Evolutionary conservation across 2,329 filamentous ascomycete genomes (phyloP), one percentile per base, ranked within the genome.

Genomic region (Blastomyces parvus): DNA sequence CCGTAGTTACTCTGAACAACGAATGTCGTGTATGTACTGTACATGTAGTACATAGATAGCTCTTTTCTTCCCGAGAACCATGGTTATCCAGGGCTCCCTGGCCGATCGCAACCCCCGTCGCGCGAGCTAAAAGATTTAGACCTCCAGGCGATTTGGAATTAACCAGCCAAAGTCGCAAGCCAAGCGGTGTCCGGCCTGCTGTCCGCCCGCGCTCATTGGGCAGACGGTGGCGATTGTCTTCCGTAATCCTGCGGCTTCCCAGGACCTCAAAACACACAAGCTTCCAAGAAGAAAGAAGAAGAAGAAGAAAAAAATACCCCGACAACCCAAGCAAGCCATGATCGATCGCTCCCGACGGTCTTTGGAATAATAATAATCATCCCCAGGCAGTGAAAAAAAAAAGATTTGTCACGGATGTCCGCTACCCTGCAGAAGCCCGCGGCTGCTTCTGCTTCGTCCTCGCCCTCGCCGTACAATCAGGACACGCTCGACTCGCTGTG

Each of bases 401-500:
- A 58, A 59, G 57, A 59, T 59, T 59, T 59, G 57, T 59, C 57
- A 59, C 13, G n/a, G 7, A 59, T 59, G 42, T 46, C 57, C 3
- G 17, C 13, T 46, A 14, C 57, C 57, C n/a, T 46, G 57, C 38
- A 59, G 22, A 46, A 48, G 7, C 14, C 22, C 8, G 14, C 40
- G 57, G 57, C 11, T 36, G 33, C 33, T 36, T 36, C 33, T 36
- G 6, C 33, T 7, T 36, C 33, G 33, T 7, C 33, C 30, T 33
- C 33, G 2, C 4, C 33, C n/a, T 33, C 30, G 30, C 42, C 60
- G 22, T 62, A 22, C 61, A 38, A 62, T 57, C 46, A 62, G 58
- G 53, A 64, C 48, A 65, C 63, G 38, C 62, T 63, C 44, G 65
- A 66, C 50, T 33, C 64, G 60, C 59, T 67, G 42, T 65, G 66